phyloP scores from a whole-genome alignment of 305 asterid species.

The Fraxinus paxiana region DNA sequence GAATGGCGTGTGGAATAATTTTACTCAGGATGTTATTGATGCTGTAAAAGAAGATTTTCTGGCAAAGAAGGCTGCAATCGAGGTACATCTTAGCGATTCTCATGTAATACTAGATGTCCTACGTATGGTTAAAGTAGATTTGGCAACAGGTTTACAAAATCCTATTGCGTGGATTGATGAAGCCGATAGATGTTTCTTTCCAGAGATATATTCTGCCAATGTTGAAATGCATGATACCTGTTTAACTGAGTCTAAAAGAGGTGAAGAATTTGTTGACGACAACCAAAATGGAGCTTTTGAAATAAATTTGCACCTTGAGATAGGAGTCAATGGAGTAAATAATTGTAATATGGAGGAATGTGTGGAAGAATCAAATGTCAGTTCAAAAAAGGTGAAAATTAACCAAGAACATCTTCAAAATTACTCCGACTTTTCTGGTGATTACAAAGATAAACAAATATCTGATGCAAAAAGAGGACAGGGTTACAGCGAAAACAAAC shows the following conservation, averaged over 20 bases:
- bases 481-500: conserved; percentile 6
- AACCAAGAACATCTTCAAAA: conserved; percentile 8
- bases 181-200: conserved; percentile 33
- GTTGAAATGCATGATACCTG: conserved; percentile 3
- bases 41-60: conserved; percentile 27
- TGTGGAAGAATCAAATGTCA: conserved; percentile 32
- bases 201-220: conserved; percentile 20
- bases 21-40: conserved; percentile 26
- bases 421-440: background rate
- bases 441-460: background rate
- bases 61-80: conserved; percentile 29
- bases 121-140: conserved; percentile 30
- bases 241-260: conserved; percentile 6
- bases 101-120: conserved; percentile 27
- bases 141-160: conserved; percentile 28
- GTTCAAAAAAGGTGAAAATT: conserved; percentile 20
- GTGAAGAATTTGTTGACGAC: conserved; percentile 3
- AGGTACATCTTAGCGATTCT: conserved; percentile 25
- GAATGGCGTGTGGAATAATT: conserved; percentile 35
- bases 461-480: conserved; percentile 19
- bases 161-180: conserved; percentile 48
- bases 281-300: conserved; percentile 23
- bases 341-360: conserved; percentile 27
- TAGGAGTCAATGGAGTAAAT: conserved; percentile 1
- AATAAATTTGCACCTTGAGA: conserved; percentile 33